phyloP scores from a whole-genome alignment of 495 filamentous ascomycete genomes.

The Neurospora sp. region DNA sequence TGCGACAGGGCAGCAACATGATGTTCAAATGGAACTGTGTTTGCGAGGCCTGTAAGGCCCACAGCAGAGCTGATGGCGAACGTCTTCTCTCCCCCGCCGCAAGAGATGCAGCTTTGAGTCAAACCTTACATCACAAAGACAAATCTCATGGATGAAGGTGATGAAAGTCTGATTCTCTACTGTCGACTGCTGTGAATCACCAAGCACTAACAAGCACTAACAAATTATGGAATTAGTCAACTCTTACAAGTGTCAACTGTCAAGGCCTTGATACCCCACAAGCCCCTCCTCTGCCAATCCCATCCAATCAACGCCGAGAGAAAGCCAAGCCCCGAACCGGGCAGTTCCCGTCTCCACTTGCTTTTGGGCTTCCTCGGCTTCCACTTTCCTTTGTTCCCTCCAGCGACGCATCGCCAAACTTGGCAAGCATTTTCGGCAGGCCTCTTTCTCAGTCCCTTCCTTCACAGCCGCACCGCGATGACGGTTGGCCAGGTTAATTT shows the following conservation, averaged over 20 bases:
- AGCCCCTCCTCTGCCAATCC: neutral
- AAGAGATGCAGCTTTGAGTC: neutral
- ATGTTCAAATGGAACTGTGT: neutral
- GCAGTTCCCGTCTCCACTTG: neutral
- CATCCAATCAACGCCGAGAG: neutral
- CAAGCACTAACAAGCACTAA: neutral
- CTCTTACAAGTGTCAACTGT: neutral
- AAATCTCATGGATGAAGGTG: neutral
- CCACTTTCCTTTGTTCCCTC: neutral
- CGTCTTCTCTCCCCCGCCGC: neutral
- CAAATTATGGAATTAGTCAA: neutral
- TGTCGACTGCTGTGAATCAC: neutral
- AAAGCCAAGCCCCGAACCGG: neutral
- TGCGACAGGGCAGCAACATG: neutral
- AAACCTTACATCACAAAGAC: neutral
- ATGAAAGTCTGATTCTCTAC: neutral
- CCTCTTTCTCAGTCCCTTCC: neutral
- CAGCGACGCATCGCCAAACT: neutral
- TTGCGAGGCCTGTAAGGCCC: neutral
- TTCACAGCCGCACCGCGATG: neutral
- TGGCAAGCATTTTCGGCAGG: neutral
- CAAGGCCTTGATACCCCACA: neutral
- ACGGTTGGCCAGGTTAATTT: neutral
- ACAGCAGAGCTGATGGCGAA: neutral
- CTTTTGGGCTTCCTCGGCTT: neutral